Evolutionary conservation across 2,329 filamentous ascomycete genomes (phyloP).

Genomic region (Lojkania enalia): DNA sequence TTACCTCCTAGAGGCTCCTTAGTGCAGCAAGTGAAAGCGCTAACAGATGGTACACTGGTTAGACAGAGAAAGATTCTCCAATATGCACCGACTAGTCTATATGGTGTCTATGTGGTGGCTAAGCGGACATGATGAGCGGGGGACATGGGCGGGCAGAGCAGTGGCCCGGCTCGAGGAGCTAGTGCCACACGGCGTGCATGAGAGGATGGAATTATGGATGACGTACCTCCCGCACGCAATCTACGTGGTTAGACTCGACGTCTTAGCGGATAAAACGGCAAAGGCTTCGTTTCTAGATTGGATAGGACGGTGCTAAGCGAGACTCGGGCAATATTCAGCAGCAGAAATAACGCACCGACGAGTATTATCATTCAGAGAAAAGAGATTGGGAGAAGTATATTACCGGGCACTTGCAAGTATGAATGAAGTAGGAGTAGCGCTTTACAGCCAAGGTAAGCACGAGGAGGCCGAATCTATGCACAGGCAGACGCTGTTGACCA

Average conservation of each 20-base stretch:
- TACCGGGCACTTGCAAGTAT: constrained; percentile 3
- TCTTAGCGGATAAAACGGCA: background rate
- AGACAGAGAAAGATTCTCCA: constrained; percentile 22
- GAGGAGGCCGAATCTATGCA: constrained; percentile 11
- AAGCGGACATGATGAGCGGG: constrained; percentile 16
- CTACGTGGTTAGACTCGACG: constrained; percentile 9
- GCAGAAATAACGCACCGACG: constrained; percentile 14
- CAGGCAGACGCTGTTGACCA: constrained; percentile 2
- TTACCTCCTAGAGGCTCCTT: constrained; percentile 4
- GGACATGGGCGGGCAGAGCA: constrained; percentile 18
- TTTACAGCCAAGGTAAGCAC: background rate
- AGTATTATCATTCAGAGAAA: constrained; percentile 6
- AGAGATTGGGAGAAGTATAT: constrained; percentile 7
- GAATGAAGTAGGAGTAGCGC: background rate
- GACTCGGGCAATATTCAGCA: background rate
- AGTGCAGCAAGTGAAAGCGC: constrained; percentile 11
- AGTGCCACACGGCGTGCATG: constrained; percentile 20
- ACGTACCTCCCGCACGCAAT: constrained; percentile 39
- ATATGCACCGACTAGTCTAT: constrained; percentile 42
- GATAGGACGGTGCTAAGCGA: constrained; percentile 13
- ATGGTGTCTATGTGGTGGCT: constrained; percentile 41
- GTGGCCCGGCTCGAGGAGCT: constrained; percentile 24
- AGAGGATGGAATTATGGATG: constrained; percentile 28
- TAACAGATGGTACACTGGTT: constrained; percentile 41
- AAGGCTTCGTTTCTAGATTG: constrained; percentile 14